These are phyloP conservation scores for Fonsecaea monophora DNA, from an alignment of 2,329 filamentous ascomycete species.

Conservation along the genomic window DNA sequence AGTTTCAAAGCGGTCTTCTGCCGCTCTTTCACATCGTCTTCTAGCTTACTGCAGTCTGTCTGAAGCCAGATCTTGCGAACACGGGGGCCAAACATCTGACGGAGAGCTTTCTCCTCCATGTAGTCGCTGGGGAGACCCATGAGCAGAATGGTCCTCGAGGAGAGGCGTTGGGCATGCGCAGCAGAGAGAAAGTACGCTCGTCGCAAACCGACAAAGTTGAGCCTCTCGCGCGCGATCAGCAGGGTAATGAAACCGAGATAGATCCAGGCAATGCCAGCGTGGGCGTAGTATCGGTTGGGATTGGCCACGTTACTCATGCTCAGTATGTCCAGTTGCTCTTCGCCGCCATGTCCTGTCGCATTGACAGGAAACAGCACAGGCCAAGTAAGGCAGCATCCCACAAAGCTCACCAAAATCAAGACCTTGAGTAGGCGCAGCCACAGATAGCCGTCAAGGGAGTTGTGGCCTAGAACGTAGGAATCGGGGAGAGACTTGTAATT, in stretches of 20 bases:
- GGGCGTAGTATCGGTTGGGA: slow-evolving; percentile 75
- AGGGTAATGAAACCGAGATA: slow-evolving; percentile 88
- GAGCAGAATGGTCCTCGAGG: slow-evolving; percentile 86
- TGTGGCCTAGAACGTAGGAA: slow-evolving; percentile 83
- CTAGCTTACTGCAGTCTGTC: slow-evolving; percentile 75
- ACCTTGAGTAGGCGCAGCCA: slow-evolving; percentile 88
- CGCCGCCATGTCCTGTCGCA: slow-evolving; percentile 74
- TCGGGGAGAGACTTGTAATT: slow-evolving; percentile 67
- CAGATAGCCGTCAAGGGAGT: slow-evolving; percentile 89
- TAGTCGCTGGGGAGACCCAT: slow-evolving; percentile 81
- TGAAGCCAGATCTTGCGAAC: slow-evolving; percentile 87
- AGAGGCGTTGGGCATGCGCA: slow-evolving; percentile 81
- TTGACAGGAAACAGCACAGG: slow-evolving; percentile 88
- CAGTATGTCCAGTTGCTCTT: slow-evolving; percentile 74
- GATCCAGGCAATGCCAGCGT: slow-evolving; percentile 75
- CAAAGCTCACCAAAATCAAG: slow-evolving; percentile 76
- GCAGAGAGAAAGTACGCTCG: slow-evolving; percentile 90
- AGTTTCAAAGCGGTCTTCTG: slow-evolving; percentile 78
- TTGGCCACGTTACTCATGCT: slow-evolving; percentile 77
- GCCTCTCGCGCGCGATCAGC: slow-evolving; percentile 81
- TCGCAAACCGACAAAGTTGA: slow-evolving; percentile 88
- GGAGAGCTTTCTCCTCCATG: slow-evolving; percentile 74
- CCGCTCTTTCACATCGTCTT: slow-evolving; percentile 78
- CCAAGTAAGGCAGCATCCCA: slow-evolving; percentile 84
- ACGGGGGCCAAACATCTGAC: slow-evolving; percentile 75